Conservation (phyloP, 495 filamentous ascomycete species). For the Talaromyces wortmannii region DNA sequence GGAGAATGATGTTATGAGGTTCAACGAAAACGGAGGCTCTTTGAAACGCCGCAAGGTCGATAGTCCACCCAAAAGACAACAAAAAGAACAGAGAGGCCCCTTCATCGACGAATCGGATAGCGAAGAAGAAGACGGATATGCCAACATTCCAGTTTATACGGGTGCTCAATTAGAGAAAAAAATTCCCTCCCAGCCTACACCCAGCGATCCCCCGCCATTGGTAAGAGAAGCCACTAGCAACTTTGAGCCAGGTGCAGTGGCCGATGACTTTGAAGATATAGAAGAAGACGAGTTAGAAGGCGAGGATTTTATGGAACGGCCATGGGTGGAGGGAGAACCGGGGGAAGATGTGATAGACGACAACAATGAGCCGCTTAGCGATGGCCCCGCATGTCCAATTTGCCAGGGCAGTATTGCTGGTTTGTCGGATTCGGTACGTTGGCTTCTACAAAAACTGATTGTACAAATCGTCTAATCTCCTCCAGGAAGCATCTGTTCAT, state of each 20-base stretch:
- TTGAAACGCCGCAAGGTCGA: conserved; percentile 36
- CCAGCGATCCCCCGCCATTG: conserved; percentile 25
- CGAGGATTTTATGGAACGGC: conserved; percentile 35
- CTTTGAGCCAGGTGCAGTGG: conserved; percentile 22
- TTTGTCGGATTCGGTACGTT: conserved; percentile 47
- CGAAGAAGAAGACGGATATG: conserved; percentile 29
- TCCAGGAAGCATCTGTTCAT: conserved; percentile 54
- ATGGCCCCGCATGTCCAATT: conserved; percentile 59
- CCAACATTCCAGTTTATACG: background rate
- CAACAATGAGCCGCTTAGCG: conserved; percentile 9
- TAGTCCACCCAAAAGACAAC: background rate
- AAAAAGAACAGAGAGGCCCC: conserved; percentile 32
- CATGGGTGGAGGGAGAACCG: conserved; percentile 18
- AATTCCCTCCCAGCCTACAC: conserved; percentile 3
- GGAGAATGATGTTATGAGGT: conserved; percentile 12
- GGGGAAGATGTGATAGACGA: conserved; percentile 13
- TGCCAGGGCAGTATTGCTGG: conserved; percentile 59
- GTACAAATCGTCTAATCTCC: conserved; percentile 10
- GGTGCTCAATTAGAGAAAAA: background rate
- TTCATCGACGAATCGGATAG: conserved; percentile 66
- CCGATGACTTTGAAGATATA: conserved; percentile 60
- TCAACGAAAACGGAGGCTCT: conserved; percentile 20
- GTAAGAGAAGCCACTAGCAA: conserved; percentile 53
- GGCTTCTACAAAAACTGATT: background rate
- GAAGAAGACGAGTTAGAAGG: conserved; percentile 41